Conservation (phyloP, 78 protist genomes). For the Parvularia atlantis region DNA sequence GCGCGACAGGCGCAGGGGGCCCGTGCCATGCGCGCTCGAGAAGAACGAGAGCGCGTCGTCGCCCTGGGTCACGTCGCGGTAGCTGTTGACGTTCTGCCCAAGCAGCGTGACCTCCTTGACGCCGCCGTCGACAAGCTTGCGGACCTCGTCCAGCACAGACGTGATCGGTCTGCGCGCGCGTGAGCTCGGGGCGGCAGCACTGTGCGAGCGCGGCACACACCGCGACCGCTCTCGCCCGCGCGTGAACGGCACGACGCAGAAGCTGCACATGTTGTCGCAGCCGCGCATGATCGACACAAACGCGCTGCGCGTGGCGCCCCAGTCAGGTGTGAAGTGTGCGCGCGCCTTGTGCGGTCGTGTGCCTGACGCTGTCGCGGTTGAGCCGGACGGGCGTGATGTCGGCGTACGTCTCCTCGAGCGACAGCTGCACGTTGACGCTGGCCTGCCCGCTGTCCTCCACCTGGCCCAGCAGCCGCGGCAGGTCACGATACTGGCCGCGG, state of each 20-base stretch:
- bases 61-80: conserved; percentile 26
- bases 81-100: conserved; percentile 89
- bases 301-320: no score
- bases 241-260: conserved; percentile 90
- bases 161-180: no score
- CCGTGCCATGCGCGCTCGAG: conserved; percentile 8
- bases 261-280: conserved; percentile 90
- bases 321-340: no score
- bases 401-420: conserved; percentile 88
- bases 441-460: not conserved
- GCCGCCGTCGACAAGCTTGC: conserved; percentile 15
- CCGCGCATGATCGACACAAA: conserved; percentile 79
- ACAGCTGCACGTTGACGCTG: conserved; percentile 61
- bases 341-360: no score
- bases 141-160: conserved; percentile 63
- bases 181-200: no score
- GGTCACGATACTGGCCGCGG: conserved; percentile 42
- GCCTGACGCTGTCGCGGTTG: conserved; percentile 12
- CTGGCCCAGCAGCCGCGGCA: conserved; percentile 62
- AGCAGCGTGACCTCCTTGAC: conserved; percentile 59
- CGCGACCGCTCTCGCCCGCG: conserved; percentile 84
- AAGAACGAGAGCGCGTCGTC: not conserved
- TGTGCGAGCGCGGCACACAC: no score
- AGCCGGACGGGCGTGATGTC: conserved; percentile 84
- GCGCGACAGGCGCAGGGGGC: not conserved